Evolutionary conservation across 1,284 basidiomycete species (phyloP).

Genomic region (Coniophora puteana): DNA sequence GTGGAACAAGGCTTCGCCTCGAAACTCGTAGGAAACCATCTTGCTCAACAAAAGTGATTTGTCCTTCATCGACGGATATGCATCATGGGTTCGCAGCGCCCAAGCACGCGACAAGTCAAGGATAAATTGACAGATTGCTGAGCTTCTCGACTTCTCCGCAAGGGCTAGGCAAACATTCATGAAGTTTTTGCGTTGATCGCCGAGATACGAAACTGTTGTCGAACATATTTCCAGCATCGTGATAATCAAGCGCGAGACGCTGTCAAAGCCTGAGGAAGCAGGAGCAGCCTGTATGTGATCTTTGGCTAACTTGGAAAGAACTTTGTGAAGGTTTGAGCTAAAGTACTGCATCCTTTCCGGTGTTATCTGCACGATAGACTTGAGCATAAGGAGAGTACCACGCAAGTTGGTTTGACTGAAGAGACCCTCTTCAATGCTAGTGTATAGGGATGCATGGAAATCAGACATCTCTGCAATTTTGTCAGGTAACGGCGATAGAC

Average conservation of each 20-base stretch:
- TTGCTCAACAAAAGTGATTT: slow-evolving; percentile 89
- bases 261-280: slow-evolving; percentile 48
- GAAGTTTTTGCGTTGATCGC: slow-evolving; percentile 72
- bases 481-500: slow-evolving; percentile 80
- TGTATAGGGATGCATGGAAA: slow-evolving; percentile 78
- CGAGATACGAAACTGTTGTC: slow-evolving; percentile 57
- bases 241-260: slow-evolving; percentile 57
- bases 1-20: slow-evolving; percentile 73
- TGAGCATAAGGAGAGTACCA: slow-evolving; percentile 84
- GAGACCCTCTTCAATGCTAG: slow-evolving; percentile 81
- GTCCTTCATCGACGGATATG: slow-evolving; percentile 93
- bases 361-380: slow-evolving; percentile 81
- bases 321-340: slow-evolving; percentile 73
- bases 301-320: slow-evolving; percentile 84
- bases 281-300: slow-evolving; percentile 75
- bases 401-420: slow-evolving; percentile 70
- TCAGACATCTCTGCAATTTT: slow-evolving; percentile 68
- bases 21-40: slow-evolving; percentile 87
- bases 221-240: slow-evolving; percentile 74
- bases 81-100: slow-evolving; percentile 81
- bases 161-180: slow-evolving; percentile 75
- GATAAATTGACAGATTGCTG: slow-evolving; percentile 80
- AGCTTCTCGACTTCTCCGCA: slow-evolving; percentile 90
- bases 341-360: slow-evolving; percentile 88
- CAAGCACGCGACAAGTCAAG: slow-evolving; percentile 88